Base-by-base conservation (phyloP, 768 basidiomycete genomes). In the Lactarius deliciosus region DNA sequence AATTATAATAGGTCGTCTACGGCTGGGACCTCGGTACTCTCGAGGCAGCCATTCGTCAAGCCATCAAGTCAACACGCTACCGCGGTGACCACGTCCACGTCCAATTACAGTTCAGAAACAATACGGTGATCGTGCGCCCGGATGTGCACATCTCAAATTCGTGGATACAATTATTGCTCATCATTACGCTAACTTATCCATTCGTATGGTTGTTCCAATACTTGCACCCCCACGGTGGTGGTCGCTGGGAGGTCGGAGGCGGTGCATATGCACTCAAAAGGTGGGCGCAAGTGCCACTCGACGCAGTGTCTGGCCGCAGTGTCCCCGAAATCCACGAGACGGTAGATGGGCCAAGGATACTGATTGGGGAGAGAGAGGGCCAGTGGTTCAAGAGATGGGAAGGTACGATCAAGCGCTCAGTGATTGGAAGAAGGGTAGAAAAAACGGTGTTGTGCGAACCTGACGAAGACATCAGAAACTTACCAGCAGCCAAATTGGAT, bases 371-470 rank as follows among this genome's bases (percentile, higher is more conserved):
- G 63, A 80, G 81, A 65, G 92, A 94, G 75, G 88, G 86, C 8
- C 84, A 88, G 68, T 94, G 92, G 92, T 89, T 92, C 74, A 82
- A 81, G 73, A 79, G 79, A 61, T 94, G 92, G 91, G 89, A 93
- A 72, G 79, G 79, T 28, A 80, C 85, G 0, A 91, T 94, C 61
- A 79, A 78, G 53, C 80, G 83, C 30, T 86, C 85, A 0, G 89
- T 92, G 2, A 68, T 77, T 18, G 66, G 34, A 16, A 63, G 56
- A 13, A 65, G 41, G 20, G 65, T 69, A 54, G 64, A 72, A 2
- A 55, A 50, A 4, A 64, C 28, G 10, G 62, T 70, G 2, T 50
- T 76, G 59, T 50, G 50, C 43, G 53, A 62, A 13, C 73, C 73
- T 8, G 69, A 74, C 40, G 64, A 54, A 1, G 55, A 57, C 16